Percentiles rank a stretch among this genome's conserved stretches.
Conservation (phyloP, 768 basidiomycete genomes). For the Pleurotus giganteus region DNA sequence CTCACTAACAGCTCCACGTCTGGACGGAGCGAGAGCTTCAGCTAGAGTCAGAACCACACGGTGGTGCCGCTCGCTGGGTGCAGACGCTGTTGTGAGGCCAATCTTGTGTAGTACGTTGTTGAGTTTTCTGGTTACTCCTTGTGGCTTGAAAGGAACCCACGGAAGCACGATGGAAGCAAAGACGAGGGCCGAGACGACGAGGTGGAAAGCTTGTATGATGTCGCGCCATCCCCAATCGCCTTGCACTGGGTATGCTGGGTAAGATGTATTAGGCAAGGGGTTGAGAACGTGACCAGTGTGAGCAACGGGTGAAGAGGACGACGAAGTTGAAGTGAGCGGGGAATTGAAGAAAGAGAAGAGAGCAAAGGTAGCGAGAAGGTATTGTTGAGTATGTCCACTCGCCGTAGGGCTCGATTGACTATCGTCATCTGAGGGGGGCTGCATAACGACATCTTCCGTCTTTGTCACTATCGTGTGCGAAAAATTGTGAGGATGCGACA, state of each 20-base stretch:
- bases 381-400: constrained; percentile 46
- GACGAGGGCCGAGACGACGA: constrained; percentile 62
- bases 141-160: constrained; percentile 24
- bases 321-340: constrained; percentile 48
- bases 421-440: constrained; percentile 9
- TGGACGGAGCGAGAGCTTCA: constrained; percentile 27
- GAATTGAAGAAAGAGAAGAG: constrained; percentile 87
- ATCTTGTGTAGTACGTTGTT: neutral
- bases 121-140: neutral
- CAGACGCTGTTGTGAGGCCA: neutral
- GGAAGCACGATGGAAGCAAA: constrained; percentile 54
- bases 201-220: constrained; percentile 60
- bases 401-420: constrained; percentile 17
- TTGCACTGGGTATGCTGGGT: constrained; percentile 15
- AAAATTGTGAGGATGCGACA: constrained; percentile 19
- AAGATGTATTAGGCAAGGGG: constrained; percentile 28
- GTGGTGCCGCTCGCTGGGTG: neutral
- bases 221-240: constrained; percentile 47
- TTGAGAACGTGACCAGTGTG: constrained; percentile 61
- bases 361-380: constrained; percentile 79
- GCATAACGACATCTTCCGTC: constrained; percentile 9
- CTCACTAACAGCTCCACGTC: constrained; percentile 37
- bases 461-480: constrained; percentile 1
- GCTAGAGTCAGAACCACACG: constrained; percentile 18
- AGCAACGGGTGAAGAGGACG: constrained; percentile 29